phyloP scores from a whole-genome alignment of 495 filamentous ascomycete genomes.

The Cercophora sp. region DNA sequence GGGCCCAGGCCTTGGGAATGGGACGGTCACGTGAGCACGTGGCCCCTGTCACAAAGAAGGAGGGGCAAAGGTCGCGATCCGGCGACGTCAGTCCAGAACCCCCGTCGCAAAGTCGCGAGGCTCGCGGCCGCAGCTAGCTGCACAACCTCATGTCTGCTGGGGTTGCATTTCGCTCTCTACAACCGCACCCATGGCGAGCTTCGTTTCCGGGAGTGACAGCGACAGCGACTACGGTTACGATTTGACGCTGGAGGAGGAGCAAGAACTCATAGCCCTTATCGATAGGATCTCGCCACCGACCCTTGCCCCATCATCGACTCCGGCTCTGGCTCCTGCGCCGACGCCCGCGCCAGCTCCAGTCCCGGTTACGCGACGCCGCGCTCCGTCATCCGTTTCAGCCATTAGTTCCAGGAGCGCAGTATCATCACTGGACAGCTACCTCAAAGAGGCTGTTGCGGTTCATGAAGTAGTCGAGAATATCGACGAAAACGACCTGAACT shows the following conservation, averaged over 20 bases:
- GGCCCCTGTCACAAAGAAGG: too few relatives aligned
- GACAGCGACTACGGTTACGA: slow-evolving; percentile 64
- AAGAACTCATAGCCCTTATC: slow-evolving; percentile 17
- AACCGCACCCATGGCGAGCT: slow-evolving; percentile 25
- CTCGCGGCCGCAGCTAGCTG: too few relatives aligned
- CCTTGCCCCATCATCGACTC: neutral
- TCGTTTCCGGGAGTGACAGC: slow-evolving; percentile 15
- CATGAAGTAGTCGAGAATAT: slow-evolving; percentile 14
- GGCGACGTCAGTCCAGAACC: neutral
- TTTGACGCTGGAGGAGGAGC: slow-evolving; percentile 59
- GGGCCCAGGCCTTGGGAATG: too few relatives aligned
- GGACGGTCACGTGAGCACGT: slow-evolving; percentile 3
- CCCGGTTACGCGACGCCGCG: neutral
- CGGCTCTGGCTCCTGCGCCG: neutral
- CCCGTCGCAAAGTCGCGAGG: neutral
- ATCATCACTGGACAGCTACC: neutral
- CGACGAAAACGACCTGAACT: slow-evolving; percentile 20
- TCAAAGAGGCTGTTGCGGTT: slow-evolving; percentile 6
- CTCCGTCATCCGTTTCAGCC: neutral
- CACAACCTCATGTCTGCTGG: too few relatives aligned
- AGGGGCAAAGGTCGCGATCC: neutral
- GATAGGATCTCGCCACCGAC: slow-evolving; percentile 18
- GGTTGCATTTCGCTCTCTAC: neutral
- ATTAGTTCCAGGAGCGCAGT: neutral
- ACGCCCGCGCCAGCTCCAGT: neutral